Percentiles rank a stretch among this genome's conserved stretches.
These are phyloP conservation scores for Colletotrichum spinosum DNA, from an alignment of 2,329 filamentous ascomycete genomes.

Conservation along the genomic window DNA sequence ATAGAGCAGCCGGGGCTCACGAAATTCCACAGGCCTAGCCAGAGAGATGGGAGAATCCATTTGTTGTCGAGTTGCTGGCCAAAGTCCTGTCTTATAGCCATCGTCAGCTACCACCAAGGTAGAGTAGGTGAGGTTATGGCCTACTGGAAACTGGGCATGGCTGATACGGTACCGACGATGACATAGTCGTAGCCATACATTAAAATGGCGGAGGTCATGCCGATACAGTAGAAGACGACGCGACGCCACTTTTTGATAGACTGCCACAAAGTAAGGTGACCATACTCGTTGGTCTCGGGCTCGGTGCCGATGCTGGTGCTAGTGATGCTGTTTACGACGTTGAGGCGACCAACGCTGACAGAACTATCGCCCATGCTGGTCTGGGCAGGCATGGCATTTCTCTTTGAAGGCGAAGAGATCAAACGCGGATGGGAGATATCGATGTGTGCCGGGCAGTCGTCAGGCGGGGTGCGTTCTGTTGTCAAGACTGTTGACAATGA, in stretches of 20 bases:
- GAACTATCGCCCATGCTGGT: slow-evolving; percentile 26
- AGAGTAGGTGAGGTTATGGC: neutral
- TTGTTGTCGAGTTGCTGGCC: slow-evolving; percentile 45
- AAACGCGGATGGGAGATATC: neutral
- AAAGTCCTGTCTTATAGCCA: slow-evolving; percentile 44
- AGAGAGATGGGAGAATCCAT: slow-evolving; percentile 54
- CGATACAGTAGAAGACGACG: slow-evolving; percentile 42
- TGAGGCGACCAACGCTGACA: slow-evolving; percentile 4
- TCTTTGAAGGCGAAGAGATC: neutral
- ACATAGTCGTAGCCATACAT: slow-evolving; percentile 46
- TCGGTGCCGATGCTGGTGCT: slow-evolving; percentile 24
- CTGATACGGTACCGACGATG: slow-evolving; percentile 46
- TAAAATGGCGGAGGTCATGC: slow-evolving; percentile 43
- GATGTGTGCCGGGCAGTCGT: neutral
- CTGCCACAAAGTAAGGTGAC: slow-evolving; percentile 40
- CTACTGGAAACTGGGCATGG: slow-evolving; percentile 46
- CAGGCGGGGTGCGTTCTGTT: slow-evolving; percentile 2
- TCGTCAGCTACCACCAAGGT: slow-evolving; percentile 2
- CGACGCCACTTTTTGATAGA: slow-evolving; percentile 42
- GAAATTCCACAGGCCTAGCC: slow-evolving; percentile 58
- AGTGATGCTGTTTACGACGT: slow-evolving; percentile 23
- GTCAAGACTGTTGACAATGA: neutral
- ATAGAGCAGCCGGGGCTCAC: slow-evolving; percentile 52
- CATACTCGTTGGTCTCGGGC: slow-evolving; percentile 32
- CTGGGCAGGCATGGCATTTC: slow-evolving; percentile 24